Evolutionary conservation across 495 filamentous ascomycete genomes (phyloP).

Genomic region (Penicillium desertorum): DNA sequence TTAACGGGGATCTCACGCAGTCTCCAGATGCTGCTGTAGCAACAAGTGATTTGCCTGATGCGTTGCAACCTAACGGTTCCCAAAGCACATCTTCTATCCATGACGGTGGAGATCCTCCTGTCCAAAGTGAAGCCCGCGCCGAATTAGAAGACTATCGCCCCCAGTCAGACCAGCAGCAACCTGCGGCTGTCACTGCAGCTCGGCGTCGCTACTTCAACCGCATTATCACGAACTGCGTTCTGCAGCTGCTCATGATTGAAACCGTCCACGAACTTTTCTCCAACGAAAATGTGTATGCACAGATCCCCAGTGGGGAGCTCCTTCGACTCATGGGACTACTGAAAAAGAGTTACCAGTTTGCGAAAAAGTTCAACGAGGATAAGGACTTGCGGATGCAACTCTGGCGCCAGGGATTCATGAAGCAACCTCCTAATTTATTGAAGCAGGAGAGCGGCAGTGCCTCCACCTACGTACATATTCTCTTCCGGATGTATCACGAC

Average conservation of each 20-base stretch:
- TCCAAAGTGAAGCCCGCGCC: slow-evolving; percentile 34
- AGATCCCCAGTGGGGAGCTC: slow-evolving; percentile 86
- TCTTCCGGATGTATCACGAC: slow-evolving; percentile 96
- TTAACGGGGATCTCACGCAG: slow-evolving; percentile 35
- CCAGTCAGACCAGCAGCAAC: slow-evolving; percentile 69
- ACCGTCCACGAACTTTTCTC: slow-evolving; percentile 98
- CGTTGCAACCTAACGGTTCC: slow-evolving; percentile 63
- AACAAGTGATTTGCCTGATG: slow-evolving; percentile 42
- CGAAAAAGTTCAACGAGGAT: slow-evolving; percentile 94
- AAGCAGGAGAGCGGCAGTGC: slow-evolving; percentile 96
- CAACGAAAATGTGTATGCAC: slow-evolving; percentile 89
- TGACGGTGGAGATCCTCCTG: slow-evolving; percentile 42
- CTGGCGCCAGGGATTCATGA: slow-evolving; percentile 99
- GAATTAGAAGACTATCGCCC: slow-evolving; percentile 90
- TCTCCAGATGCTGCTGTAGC: slow-evolving; percentile 27
- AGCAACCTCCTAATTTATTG: slow-evolving; percentile 95
- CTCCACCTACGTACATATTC: slow-evolving; percentile 87
- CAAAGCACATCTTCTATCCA: slow-evolving; percentile 40
- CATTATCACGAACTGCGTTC: slow-evolving; percentile 98
- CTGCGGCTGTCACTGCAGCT: slow-evolving; percentile 86
- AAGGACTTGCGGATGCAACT: slow-evolving; percentile 92
- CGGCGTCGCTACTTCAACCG: slow-evolving; percentile 97
- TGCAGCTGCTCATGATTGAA: slow-evolving; percentile 98
- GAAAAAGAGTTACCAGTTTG: slow-evolving; percentile 93
- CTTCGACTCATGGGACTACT: slow-evolving; percentile 89